Base-by-base conservation (phyloP, 2,329 filamentous ascomycete species). In the Botrytis porri region DNA sequence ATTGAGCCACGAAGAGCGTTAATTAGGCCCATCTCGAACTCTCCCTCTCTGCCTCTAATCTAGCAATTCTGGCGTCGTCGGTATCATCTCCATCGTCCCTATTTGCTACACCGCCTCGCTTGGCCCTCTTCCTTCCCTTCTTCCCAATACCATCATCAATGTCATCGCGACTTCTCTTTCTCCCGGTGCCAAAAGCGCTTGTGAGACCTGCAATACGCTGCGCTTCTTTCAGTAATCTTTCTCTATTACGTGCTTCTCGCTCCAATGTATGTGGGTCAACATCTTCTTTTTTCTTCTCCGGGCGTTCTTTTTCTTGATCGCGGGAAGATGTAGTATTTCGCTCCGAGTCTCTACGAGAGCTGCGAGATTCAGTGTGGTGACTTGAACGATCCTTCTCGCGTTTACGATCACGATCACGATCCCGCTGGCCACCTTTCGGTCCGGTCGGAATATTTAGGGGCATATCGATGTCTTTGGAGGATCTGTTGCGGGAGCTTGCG, bases 181-280 rank as follows among this genome's bases (percentile, higher is more conserved):
- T 75, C 18, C 74, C 70, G 12, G 63, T 73, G 54, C 76, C 69
- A 22, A 64, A 72, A 57, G 82, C 78, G 70, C 85, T 83, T 3
- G 84, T 81, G 70, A 89, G 80, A 61, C 87, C 84, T 62, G 89
- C 85, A 81, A 91, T 88, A 51, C 88, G 86, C 81, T 93, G 89
- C 57, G 89, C 88, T 81, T 93, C 91, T 78, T 90, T 91, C 20
- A 91, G 84, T 69, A 92, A 83, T 39, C 91, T 85, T 80, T 92
- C 90, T 63, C 90, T 85, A 78, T 91, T 87, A 25, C 89, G 84
- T 20, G 88, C 88, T 79, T 92, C 90, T 35, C 91, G 88, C 81
- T 93, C 91, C 0, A 90, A 84, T 1, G 91, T 90, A 80, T 93
- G 90, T 10, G 79, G 79, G 62, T 81, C 78, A 41, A 77, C 75